These are phyloP conservation scores for Penicillium chermesinum DNA, from an alignment of 495 filamentous ascomycete species.

Conservation along the genomic window DNA sequence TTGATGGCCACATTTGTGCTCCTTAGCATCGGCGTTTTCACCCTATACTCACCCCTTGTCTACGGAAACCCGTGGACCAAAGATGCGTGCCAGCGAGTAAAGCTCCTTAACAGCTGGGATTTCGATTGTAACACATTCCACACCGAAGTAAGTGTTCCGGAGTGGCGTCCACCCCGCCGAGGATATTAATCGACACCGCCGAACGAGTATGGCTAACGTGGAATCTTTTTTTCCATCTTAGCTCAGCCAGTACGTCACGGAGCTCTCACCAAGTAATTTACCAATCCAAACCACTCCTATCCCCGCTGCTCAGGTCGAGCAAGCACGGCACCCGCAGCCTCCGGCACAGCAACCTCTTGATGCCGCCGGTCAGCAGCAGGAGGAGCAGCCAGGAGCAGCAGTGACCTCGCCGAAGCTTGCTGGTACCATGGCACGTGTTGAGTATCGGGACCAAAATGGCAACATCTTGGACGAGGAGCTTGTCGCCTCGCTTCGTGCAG, in stretches of 20 bases:
- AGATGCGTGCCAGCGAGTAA: constrained; percentile 75
- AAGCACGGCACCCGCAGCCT: constrained; percentile 6
- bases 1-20: constrained; percentile 66
- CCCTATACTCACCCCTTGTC: constrained; percentile 76
- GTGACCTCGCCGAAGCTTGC: constrained; percentile 54
- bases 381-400: constrained; percentile 20
- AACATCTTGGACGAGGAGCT: constrained; percentile 80
- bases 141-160: constrained; percentile 66
- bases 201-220: constrained; percentile 26
- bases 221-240: constrained; percentile 15
- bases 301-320: constrained; percentile 10
- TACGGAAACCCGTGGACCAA: constrained; percentile 96
- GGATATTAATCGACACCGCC: constrained; percentile 21
- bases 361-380: background rate
- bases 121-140: constrained; percentile 95
- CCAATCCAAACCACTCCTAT: constrained; percentile 25
- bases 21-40: constrained; percentile 69
- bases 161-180: constrained; percentile 31
- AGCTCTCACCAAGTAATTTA: constrained; percentile 12
- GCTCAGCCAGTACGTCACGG: constrained; percentile 41
- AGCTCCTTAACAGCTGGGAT: constrained; percentile 87
- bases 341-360: constrained; percentile 4
- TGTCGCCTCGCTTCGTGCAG: constrained; percentile 67
- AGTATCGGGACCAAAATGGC: constrained; percentile 92
- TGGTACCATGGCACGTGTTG: constrained; percentile 73